Base-by-base conservation (phyloP, 106 monocot genomes). In the Hemerocallis citrina region DNA sequence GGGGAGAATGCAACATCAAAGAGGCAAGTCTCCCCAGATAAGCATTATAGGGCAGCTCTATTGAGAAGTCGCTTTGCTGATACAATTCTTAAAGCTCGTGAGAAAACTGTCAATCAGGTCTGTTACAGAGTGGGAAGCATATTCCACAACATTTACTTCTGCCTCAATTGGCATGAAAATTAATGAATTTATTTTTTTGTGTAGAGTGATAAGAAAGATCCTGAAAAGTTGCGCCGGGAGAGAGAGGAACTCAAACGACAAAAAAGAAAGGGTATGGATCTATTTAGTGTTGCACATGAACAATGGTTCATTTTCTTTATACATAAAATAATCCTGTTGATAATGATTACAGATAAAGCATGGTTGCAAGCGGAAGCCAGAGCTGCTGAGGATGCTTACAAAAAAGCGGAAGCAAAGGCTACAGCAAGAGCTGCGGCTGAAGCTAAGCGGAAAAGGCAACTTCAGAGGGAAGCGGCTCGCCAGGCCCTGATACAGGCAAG, bases 51-150 rank as follows among this genome's bases (percentile, higher is more conserved):
- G 34, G 83, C 80, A 36, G 95, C 89, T 66, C 63, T 84, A 32
- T 68, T 96, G 76, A 83, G 62, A 74, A 75, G 41, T 59, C 94
- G 94, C 16, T 94, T 94, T 76, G 94, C 86, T 11, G 94, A 94
- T 64, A 94, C 94, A 24, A 94, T 94, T 46, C 71, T 94, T 27
- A 94, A 86, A 80, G 94, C 94, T 47, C 90, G 81, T 34, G 95
- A 96, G 67, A 90, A 96, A 62, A 72, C 89, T 28, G 80, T 96
- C 51, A 82, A 81, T 48, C 75, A 89, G 89, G 95, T 89, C 67
- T 30, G 79, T 59, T 65, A 6, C 28, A 14, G n/a, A n/a, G n/a
- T 20, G 3, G 46, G 13, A 7, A 14, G 17, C n/a, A 7, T 39
- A 52, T 40, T 11, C 20, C 16, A 5, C 52, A 29, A 12, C n/a